Evolutionary conservation across 2,329 filamentous ascomycete genomes (phyloP).

Genomic region (Ascomycota sp.): DNA sequence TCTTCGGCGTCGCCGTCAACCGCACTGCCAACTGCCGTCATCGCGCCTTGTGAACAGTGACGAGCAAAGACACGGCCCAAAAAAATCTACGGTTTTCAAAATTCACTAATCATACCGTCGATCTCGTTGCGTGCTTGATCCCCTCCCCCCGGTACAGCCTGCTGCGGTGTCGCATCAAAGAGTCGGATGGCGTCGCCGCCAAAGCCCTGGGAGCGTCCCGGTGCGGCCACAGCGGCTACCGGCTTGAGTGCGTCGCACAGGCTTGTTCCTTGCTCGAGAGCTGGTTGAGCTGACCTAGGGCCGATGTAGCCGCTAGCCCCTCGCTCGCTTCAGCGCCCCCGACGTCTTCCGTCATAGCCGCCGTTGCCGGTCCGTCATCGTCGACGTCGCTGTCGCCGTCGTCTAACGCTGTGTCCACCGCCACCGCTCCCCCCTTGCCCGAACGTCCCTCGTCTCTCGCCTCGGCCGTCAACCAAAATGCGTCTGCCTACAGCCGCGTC

Average conservation of each 20-base stretch:
- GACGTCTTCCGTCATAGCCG: not conserved
- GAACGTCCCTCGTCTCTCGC: conserved; percentile 61
- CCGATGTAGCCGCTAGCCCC: conserved; percentile 1
- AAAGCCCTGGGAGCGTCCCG: conserved; percentile 87
- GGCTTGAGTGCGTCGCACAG: conserved; percentile 21
- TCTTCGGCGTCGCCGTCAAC: too few species aligned
- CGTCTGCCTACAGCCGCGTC: conserved; percentile 51
- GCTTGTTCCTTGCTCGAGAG: too few species aligned
- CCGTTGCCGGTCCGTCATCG: too few species aligned
- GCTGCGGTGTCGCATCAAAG: too few species aligned
- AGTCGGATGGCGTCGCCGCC: conserved; percentile 79
- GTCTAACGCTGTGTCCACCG: conserved; percentile 19
- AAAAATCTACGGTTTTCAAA: too few species aligned
- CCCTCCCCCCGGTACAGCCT: too few species aligned
- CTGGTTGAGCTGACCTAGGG: not conserved
- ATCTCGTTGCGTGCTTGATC: too few species aligned
- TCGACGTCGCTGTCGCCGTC: conserved; percentile 20
- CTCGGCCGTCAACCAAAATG: conserved; percentile 70
- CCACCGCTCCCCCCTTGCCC: conserved; percentile 49
- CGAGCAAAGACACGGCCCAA: too few species aligned
- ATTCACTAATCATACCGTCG: too few species aligned
- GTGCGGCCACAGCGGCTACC: conserved; percentile 20
- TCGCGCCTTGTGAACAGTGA: too few species aligned
- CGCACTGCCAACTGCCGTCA: too few species aligned
- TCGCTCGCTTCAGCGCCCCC: not conserved